A percentile compares a stretch with the other conserved stretches of the same genome.
phyloP scores from a whole-genome alignment of 148 eudicot species.

The Vaccinium macrocarpon region DNA sequence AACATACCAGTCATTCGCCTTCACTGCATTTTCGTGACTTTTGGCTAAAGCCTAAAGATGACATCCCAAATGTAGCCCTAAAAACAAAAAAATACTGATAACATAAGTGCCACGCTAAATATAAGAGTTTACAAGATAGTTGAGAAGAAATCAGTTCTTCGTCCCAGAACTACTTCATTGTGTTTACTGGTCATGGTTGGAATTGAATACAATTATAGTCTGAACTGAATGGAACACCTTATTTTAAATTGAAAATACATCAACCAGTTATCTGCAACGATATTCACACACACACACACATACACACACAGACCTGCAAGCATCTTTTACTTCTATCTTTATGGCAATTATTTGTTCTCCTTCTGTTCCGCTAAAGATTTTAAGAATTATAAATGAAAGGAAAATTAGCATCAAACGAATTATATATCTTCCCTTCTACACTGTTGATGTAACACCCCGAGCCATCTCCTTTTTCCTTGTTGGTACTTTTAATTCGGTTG shows the following conservation, averaged over 20 bases:
- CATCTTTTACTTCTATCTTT: background rate
- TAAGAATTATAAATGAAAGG: background rate
- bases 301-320: background rate
- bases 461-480: too few species aligned
- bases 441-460: too few species aligned
- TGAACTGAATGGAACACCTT: background rate
- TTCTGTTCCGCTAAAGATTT: background rate
- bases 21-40: conserved; percentile 20
- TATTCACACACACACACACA: background rate
- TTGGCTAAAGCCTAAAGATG: conserved; percentile 19
- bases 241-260: background rate
- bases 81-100: background rate
- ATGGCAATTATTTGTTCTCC: background rate
- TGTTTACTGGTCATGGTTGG: background rate
- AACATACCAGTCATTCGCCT: conserved; percentile 31
- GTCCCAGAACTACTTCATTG: background rate
- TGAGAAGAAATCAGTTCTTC: background rate
- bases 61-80: conserved; percentile 31
- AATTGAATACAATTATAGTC: background rate
- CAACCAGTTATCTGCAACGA: conserved; percentile 3
- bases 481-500: too few species aligned
- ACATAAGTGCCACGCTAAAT: background rate
- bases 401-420: background rate
- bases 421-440: too few species aligned
- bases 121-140: conserved; percentile 2